phyloP scores from a whole-genome alignment of 2,329 filamentous ascomycete species.

The Colletotrichum euphorbiae region DNA sequence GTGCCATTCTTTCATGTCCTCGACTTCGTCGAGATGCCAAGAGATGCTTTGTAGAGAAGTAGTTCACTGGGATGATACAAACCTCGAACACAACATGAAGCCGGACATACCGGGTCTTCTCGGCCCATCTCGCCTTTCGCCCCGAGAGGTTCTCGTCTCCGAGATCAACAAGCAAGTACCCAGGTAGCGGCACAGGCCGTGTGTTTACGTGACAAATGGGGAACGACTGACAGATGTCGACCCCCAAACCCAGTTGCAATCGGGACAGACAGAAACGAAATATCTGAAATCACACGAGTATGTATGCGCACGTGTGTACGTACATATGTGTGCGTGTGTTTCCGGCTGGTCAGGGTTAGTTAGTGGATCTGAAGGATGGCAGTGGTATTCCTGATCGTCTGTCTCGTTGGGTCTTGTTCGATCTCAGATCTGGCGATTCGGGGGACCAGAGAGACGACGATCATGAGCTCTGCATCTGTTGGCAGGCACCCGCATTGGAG shows the following conservation, averaged over 20 bases:
- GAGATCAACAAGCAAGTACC: neutral
- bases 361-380: too few relatives aligned
- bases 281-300: neutral
- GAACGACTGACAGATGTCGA: too few relatives aligned
- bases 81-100: too few relatives aligned
- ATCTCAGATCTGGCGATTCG: slow-evolving; percentile 1
- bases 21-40: slow-evolving; percentile 7
- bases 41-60: slow-evolving; percentile 16
- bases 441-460: neutral
- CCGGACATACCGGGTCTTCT: too few relatives aligned
- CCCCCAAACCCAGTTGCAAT: neutral
- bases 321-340: too few relatives aligned
- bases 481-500: neutral
- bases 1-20: neutral
- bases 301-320: too few relatives aligned
- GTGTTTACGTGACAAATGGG: neutral
- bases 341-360: too few relatives aligned
- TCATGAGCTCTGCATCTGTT: slow-evolving; percentile 6
- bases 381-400: neutral
- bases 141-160: too few relatives aligned
- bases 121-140: too few relatives aligned
- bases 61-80: fast-evolving
- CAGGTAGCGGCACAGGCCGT: neutral
- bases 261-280: neutral
- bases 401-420: slow-evolving; percentile 4